These are phyloP conservation scores for Pleurotus eryngii DNA, from an alignment of 768 basidiomycete genomes.

Conservation along the genomic window DNA sequence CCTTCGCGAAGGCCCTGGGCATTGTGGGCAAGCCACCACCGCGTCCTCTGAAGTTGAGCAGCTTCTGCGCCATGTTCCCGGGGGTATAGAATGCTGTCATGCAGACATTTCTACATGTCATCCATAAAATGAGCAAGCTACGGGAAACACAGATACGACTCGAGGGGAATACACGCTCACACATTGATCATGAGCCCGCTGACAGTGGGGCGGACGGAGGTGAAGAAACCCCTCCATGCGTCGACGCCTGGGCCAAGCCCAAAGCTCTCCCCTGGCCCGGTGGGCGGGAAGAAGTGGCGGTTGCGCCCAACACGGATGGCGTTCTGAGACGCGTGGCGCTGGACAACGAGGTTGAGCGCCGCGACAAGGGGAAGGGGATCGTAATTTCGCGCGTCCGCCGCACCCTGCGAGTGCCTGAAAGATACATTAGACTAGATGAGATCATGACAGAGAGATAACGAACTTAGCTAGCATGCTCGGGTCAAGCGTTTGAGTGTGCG, in stretches of 20 bases:
- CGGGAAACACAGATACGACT: background rate
- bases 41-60: slow-evolving; percentile 42
- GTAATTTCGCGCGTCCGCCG: slow-evolving; percentile 36
- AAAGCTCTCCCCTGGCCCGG: slow-evolving; percentile 15
- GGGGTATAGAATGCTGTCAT: slow-evolving; percentile 55
- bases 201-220: slow-evolving; percentile 45
- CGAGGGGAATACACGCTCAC: slow-evolving; percentile 22
- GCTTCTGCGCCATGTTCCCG: slow-evolving; percentile 60
- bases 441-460: slow-evolving; percentile 4
- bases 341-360: slow-evolving; percentile 56
- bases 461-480: slow-evolving; percentile 30
- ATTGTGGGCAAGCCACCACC: slow-evolving; percentile 42
- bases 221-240: slow-evolving; percentile 44
- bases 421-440: background rate
- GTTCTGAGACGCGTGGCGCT: slow-evolving; percentile 39
- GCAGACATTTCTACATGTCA: slow-evolving; percentile 41
- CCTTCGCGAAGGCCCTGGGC: slow-evolving; percentile 46
- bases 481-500: slow-evolving; percentile 37
- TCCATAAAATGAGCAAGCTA: too few relatives aligned
- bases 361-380: slow-evolving; percentile 51
- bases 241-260: slow-evolving; percentile 32
- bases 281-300: slow-evolving; percentile 52
- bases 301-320: slow-evolving; percentile 55
- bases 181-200: slow-evolving; percentile 54
- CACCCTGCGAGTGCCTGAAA: slow-evolving; percentile 50